Percentiles rank a stretch among this genome's conserved stretches.
phyloP scores from a whole-genome alignment of 495 filamentous ascomycete genomes.

The Annulohypoxylon maeteangense region DNA sequence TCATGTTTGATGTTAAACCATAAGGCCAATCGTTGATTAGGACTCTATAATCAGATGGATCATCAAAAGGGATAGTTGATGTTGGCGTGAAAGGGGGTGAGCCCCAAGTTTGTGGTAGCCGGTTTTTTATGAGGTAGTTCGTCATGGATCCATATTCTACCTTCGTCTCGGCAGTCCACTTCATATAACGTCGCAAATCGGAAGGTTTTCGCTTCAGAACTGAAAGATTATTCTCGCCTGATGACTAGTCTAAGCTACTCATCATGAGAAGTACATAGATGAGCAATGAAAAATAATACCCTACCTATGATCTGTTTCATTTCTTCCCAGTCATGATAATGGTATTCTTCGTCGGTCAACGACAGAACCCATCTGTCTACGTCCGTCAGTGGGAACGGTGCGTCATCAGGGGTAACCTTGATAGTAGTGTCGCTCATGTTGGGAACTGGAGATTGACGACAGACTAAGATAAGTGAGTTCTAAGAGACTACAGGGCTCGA shows the following conservation, averaged over 20 bases:
- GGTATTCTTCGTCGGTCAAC: slow-evolving; percentile 76
- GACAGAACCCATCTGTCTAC: slow-evolving; percentile 72
- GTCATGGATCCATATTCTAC: slow-evolving; percentile 78
- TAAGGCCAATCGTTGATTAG: slow-evolving; percentile 95
- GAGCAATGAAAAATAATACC: slow-evolving; percentile 24
- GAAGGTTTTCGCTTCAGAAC: slow-evolving; percentile 84
- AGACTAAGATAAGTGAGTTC: not conserved
- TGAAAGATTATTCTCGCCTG: slow-evolving; percentile 71
- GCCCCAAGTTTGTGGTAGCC: slow-evolving; percentile 74
- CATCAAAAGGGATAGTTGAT: slow-evolving; percentile 71
- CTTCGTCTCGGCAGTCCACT: slow-evolving; percentile 78
- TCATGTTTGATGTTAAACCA: slow-evolving; percentile 74
- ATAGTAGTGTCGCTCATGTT: slow-evolving; percentile 32
- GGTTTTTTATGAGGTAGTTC: slow-evolving; percentile 76
- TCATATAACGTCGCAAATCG: slow-evolving; percentile 83
- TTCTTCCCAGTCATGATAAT: slow-evolving; percentile 75
- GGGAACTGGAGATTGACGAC: not conserved
- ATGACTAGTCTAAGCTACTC: slow-evolving; percentile 22
- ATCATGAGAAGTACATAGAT: slow-evolving; percentile 5
- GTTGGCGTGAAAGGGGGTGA: slow-evolving; percentile 61
- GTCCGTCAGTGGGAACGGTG: slow-evolving; percentile 72
- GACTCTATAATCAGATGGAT: slow-evolving; percentile 77
- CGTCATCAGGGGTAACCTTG: slow-evolving; percentile 43
- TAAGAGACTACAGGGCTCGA: not conserved
- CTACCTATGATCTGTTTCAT: slow-evolving; percentile 73